Base-by-base conservation (phyloP, 352 stramenopile genomes). In the Aphanomyces cochlioides region DNA sequence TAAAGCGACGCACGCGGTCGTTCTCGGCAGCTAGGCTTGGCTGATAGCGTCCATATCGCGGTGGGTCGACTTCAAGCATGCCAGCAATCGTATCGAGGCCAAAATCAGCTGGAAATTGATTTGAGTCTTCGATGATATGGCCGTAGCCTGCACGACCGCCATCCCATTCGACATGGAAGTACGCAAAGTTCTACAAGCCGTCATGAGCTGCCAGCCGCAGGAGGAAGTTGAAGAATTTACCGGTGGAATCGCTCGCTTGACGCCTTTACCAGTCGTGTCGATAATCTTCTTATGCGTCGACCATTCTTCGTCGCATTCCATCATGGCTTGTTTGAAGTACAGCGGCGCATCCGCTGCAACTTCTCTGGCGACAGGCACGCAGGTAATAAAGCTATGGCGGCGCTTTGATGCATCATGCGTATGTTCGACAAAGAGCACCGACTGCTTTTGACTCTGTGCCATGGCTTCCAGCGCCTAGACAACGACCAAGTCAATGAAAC, bases 91-190 rank as follows among this genome's bases (percentile, higher is more conserved):
- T 84, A 61, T 88, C 88, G 19, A 89, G 75, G 41, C 87, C 85
- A 79, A 95, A 93, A 47, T 92, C 83, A 12, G 74, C 74, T 2
- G 85, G 85, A 47, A 95, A 95, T 67, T 87, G 80, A 37, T 74
- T 66, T 56, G 89, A 83, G 64, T 95, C 84, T 69, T 93, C 84
- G 34, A 95, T 93, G 48, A 95, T 84, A 45, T 95, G 87, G 0
- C 79, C 85, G 41, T 92, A 95, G 19, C 87, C 80, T 28, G 84
- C 81, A 17, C 8, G n/a, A 37, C 28, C 7, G 0, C 48, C 47
- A 2, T 68, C 61, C 87, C 87, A 95, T 72, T 90, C 84, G 47
- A 95, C 90, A 70, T 95, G 83, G 67, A 93, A 95, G 56, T 93
- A 95, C 36, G 85, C 74, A 67, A 93, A 92, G n/a, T 89, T 84